A percentile compares a stretch with the other conserved stretches of the same genome.
These are phyloP conservation scores for Candida bentonensis DNA, from an alignment of 805 yeast genomes.

Conservation along the genomic window DNA sequence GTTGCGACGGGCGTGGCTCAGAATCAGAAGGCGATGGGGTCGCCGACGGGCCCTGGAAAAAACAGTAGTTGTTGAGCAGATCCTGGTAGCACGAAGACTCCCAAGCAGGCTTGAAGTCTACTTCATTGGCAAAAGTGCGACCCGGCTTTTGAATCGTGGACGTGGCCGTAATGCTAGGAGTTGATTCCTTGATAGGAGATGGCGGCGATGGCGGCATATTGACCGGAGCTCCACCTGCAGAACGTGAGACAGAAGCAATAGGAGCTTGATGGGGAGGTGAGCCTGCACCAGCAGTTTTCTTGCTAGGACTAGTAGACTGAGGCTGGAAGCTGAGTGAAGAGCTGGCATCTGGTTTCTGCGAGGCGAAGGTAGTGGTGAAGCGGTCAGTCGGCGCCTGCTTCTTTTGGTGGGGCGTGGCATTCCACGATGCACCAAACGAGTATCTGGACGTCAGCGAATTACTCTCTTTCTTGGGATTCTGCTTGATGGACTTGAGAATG, in stretches of 20 bases:
- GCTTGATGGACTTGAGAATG: slow-evolving; percentile 1
- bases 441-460: slow-evolving; percentile 15
- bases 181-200: not conserved
- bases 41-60: slow-evolving; percentile 14
- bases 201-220: slow-evolving; percentile 1
- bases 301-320: not conserved
- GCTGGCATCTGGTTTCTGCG: not conserved
- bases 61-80: slow-evolving; percentile 26
- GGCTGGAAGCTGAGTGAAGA: not conserved
- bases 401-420: slow-evolving; percentile 6
- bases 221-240: not conserved
- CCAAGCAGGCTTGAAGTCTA: slow-evolving; percentile 14
- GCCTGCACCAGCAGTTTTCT: not conserved
- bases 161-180: not conserved
- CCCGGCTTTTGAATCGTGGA: not conserved
- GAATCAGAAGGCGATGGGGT: slow-evolving; percentile 3
- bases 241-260: not conserved
- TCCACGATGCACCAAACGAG: slow-evolving; percentile 18
- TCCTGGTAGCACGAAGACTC: slow-evolving; percentile 25
- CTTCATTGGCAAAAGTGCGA: not conserved
- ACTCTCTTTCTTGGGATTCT: not conserved
- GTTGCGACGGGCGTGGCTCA: no score
- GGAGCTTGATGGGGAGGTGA: not conserved
- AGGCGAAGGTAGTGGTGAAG: not conserved
- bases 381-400: not conserved